These are phyloP conservation scores for Xylaria sp. DNA, from an alignment of 2,329 filamentous ascomycete genomes.

Conservation along the genomic window DNA sequence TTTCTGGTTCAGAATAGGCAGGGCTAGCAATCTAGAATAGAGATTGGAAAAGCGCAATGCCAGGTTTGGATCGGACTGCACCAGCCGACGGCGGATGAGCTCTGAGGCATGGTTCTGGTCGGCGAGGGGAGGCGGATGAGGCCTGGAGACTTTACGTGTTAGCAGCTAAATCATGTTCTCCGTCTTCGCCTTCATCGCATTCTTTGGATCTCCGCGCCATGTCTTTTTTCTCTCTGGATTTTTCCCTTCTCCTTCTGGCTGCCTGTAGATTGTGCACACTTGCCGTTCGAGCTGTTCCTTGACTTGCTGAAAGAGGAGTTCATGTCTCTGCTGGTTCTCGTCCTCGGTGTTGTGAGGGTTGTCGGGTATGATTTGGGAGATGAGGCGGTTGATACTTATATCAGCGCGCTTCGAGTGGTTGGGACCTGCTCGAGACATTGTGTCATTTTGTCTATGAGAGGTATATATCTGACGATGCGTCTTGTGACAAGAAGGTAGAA, in stretches of 20 bases:
- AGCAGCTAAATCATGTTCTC: slow-evolving; percentile 16
- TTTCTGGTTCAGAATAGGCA: slow-evolving; percentile 93
- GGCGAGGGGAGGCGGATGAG: slow-evolving; percentile 65
- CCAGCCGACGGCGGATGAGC: slow-evolving; percentile 87
- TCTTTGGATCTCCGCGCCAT: background rate
- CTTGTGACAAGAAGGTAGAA: background rate
- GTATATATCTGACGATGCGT: background rate
- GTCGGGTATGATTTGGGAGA: slow-evolving; percentile 76
- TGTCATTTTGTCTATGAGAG: slow-evolving; percentile 49
- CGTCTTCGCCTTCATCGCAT: background rate
- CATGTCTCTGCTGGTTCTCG: slow-evolving; percentile 74
- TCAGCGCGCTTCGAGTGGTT: slow-evolving; percentile 73
- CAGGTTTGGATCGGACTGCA: slow-evolving; percentile 80
- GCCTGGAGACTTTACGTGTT: slow-evolving; percentile 48
- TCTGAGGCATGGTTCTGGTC: slow-evolving; percentile 93
- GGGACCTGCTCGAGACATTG: slow-evolving; percentile 66
- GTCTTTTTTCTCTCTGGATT: background rate
- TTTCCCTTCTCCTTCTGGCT: background rate
- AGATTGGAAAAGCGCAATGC: slow-evolving; percentile 89
- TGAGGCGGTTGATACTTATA: slow-evolving; percentile 81
- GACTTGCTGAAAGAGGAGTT: slow-evolving; percentile 66
- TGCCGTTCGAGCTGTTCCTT: slow-evolving; percentile 64
- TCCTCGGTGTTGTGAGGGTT: slow-evolving; percentile 73
- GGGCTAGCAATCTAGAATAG: slow-evolving; percentile 86
- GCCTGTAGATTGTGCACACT: slow-evolving; percentile 31